Evolutionary conservation across 2,329 filamentous ascomycete species (phyloP).

Genomic region (Apiospora sp.): DNA sequence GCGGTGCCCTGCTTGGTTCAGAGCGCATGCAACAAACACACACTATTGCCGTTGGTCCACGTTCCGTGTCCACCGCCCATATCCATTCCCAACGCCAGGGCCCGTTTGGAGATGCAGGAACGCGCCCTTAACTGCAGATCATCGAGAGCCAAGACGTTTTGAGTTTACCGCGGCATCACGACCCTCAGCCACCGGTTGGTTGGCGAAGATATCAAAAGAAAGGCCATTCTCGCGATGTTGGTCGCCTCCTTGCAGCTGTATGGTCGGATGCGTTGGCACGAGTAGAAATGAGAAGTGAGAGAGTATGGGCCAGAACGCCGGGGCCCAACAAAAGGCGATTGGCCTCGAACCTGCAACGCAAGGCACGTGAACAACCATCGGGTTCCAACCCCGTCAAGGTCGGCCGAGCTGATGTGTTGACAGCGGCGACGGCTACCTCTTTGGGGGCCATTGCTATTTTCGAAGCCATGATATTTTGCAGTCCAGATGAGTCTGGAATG

Average conservation of each 20-base stretch:
- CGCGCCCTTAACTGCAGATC: conserved; percentile 7
- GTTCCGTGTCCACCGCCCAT: neutral
- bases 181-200: neutral
- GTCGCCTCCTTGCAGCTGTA: neutral
- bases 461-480: neutral
- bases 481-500: conserved; percentile 11
- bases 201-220: neutral
- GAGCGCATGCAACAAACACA: neutral
- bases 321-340: neutral
- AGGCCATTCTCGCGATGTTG: neutral
- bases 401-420: neutral
- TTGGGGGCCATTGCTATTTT: conserved; percentile 10
- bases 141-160: conserved; percentile 13
- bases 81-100: neutral
- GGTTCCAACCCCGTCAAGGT: neutral
- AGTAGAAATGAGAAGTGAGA: neutral
- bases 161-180: conserved; percentile 9
- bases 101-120: conserved; percentile 17
- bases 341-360: neutral
- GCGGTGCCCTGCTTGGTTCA: conserved; percentile 2
- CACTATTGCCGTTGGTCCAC: neutral
- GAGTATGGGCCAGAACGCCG: neutral
- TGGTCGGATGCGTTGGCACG: conserved; percentile 4
- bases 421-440: conserved; percentile 1
- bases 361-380: neutral